A percentile compares a stretch with the other conserved stretches of the same genome.
Conservation (phyloP, 2,329 filamentous ascomycete genomes). For the Sclerotinia trifoliorum region DNA sequence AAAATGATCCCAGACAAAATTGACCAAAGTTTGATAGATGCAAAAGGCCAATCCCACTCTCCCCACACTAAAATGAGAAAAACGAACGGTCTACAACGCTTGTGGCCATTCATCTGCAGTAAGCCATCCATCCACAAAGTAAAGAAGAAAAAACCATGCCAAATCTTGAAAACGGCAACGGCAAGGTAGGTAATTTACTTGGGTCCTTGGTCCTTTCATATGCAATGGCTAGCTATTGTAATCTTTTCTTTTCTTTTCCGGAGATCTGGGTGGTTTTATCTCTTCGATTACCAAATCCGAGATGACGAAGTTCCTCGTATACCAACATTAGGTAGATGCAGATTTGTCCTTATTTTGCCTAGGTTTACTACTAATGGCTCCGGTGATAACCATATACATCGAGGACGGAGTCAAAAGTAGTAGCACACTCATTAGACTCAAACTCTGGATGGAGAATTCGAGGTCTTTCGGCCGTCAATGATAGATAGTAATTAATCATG, state of each 20-base stretch:
- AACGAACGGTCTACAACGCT: constrained; percentile 17
- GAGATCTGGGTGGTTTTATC: not conserved
- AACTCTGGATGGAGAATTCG: not conserved
- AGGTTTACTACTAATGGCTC: constrained; percentile 6
- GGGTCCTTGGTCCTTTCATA: constrained; percentile 5
- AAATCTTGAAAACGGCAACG: constrained; percentile 3
- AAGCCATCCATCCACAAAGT: constrained; percentile 18
- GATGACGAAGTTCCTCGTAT: constrained; percentile 16
- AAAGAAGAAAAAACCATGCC: not conserved
- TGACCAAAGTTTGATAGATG: not conserved
- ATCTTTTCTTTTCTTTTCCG: not conserved
- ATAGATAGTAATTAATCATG: not conserved
- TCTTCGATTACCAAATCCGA: not conserved
- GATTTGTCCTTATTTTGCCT: constrained; percentile 1
- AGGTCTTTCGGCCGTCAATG: not conserved
- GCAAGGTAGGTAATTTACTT: constrained; percentile 1
- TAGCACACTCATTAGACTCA: constrained; percentile 2
- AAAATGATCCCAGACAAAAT: constrained; percentile 22
- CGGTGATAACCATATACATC: constrained; percentile 1
- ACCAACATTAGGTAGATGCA: not conserved
- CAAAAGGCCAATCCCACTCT: constrained; percentile 15
- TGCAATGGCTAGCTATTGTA: not conserved
- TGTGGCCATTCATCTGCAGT: constrained; percentile 20
- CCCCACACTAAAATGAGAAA: constrained; percentile 20
- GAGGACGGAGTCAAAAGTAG: not conserved